Conservation (phyloP, 2,329 filamentous ascomycete species). For the Aureobasidium melanogenum region DNA sequence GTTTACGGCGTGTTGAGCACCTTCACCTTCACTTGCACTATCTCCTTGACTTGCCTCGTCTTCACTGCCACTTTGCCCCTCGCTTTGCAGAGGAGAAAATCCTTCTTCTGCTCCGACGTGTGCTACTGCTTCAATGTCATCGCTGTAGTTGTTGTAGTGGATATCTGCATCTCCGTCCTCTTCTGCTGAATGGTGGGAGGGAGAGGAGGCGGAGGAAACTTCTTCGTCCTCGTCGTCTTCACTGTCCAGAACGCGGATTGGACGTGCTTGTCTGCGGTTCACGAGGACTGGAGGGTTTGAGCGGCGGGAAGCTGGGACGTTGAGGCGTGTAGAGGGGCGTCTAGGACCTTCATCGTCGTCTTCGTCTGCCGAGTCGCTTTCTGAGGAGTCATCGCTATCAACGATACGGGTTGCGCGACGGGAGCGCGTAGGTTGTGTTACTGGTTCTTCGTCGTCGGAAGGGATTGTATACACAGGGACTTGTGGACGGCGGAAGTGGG, state of each 20-base stretch:
- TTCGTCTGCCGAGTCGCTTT: background rate
- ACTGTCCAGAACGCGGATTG: background rate
- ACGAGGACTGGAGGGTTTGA: background rate
- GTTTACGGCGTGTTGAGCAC: background rate
- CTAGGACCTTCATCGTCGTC: background rate
- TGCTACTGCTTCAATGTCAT: background rate
- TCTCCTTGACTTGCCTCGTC: too few species aligned
- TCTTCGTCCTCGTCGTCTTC: background rate
- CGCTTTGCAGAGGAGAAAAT: slow-evolving; percentile 17
- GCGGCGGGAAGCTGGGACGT: background rate
- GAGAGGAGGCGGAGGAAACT: too few species aligned
- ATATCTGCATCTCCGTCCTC: background rate
- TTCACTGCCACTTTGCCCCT: background rate
- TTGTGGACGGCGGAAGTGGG: background rate
- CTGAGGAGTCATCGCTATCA: background rate
- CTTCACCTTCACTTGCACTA: too few species aligned
- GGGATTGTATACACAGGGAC: background rate
- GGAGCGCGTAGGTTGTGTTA: background rate
- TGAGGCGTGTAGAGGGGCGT: too few species aligned
- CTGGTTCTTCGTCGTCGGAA: background rate
- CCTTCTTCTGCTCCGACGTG: slow-evolving; percentile 5
- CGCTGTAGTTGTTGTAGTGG: background rate
- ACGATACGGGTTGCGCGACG: background rate
- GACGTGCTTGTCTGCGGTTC: background rate
- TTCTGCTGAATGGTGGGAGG: too few species aligned